Evolutionary conservation across 2,329 filamentous ascomycete species (phyloP).

Genomic region (Ophiostoma himal-ulmi): DNA sequence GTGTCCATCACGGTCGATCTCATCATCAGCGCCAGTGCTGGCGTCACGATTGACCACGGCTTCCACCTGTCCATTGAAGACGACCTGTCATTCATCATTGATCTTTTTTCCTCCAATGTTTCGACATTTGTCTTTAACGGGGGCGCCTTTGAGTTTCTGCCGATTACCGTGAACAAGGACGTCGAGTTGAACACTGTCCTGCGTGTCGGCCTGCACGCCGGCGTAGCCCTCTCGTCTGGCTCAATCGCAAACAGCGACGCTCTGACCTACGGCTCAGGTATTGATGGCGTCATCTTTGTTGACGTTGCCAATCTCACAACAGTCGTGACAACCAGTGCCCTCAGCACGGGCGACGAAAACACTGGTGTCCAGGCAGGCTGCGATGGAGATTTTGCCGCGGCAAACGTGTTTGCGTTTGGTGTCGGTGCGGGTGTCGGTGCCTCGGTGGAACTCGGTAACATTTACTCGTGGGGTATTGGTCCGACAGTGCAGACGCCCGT

Average conservation of each 20-base stretch:
- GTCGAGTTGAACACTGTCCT: neutral
- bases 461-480: neutral
- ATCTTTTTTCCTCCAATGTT: constrained; percentile 46
- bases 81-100: constrained; percentile 42
- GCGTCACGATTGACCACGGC: constrained; percentile 47
- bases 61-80: constrained; percentile 53
- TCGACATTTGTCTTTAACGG: constrained; percentile 47
- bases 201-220: neutral
- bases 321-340: neutral
- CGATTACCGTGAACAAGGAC: neutral
- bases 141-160: neutral
- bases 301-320: neutral
- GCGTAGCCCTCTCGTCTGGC: neutral
- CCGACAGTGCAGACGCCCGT: neutral
- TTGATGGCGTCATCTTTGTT: neutral
- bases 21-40: constrained; percentile 30
- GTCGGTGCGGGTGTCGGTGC: constrained; percentile 24
- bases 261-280: neutral
- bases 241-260: neutral
- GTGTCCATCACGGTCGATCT: neutral
- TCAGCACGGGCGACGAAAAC: constrained; percentile 26
- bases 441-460: neutral
- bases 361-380: neutral
- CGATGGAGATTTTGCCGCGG: neutral
- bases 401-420: constrained; percentile 8